Conservation (phyloP, 2,329 filamentous ascomycete species). For the Colletotrichum godetiae region DNA sequence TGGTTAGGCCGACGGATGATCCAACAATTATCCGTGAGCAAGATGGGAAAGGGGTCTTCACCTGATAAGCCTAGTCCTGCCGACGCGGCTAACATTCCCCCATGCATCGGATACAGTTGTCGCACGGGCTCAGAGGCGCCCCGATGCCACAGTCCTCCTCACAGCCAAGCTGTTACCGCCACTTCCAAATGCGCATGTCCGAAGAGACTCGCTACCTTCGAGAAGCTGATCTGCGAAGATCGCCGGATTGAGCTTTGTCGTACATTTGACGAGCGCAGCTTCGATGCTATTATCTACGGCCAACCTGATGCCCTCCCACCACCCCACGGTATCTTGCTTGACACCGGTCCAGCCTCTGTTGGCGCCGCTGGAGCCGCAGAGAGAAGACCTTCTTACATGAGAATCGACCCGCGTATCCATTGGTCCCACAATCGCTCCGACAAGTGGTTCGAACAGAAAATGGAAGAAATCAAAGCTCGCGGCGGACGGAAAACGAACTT, state of each 20-base stretch:
- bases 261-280: conserved; percentile 31
- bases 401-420: conserved; percentile 63
- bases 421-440: conserved; percentile 55
- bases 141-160: no score
- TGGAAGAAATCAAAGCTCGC: conserved; percentile 60
- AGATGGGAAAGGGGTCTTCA: no score
- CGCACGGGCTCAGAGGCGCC: no score
- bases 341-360: not conserved
- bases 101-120: no score
- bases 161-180: no score
- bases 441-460: conserved; percentile 60
- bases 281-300: conserved; percentile 35
- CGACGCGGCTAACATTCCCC: no score
- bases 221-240: conserved; percentile 2
- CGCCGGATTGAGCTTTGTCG: conserved; percentile 18
- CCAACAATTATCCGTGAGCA: no score
- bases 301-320: conserved; percentile 34
- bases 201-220: not conserved
- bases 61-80: no score
- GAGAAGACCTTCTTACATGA: conserved; percentile 49
- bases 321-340: conserved; percentile 1
- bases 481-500: conserved; percentile 63
- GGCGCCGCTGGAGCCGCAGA: conserved; percentile 37
- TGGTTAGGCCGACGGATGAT: no score
- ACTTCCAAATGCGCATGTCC: no score